Evolutionary conservation across 2,329 filamentous ascomycete species (phyloP), one percentile per base, ranked within the genome.

Genomic region (Passalora sequoiae): DNA sequence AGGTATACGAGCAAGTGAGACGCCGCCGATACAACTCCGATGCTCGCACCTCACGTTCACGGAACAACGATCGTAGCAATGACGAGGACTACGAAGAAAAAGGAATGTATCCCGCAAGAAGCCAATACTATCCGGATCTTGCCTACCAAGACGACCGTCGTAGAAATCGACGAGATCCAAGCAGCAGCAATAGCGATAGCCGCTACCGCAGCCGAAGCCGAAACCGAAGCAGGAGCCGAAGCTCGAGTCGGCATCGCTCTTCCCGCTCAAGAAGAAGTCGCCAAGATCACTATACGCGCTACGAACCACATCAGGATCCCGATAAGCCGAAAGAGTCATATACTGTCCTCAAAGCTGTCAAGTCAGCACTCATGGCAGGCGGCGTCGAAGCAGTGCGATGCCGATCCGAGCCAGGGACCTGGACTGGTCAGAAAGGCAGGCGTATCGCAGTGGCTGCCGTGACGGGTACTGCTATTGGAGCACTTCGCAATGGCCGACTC

Each of bases 401-500:
- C 44, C 83, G 89, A 62, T 94, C 89, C 59, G 85, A 92, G 50
- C 86, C 88, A 1, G 91, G 91, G 40, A 78, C 83, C 32, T 95
- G 89, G 89, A 84, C 82, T 51, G 89, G 89, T 25, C 84, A 86
- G 50, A 96, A 95, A 69, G 87, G 88, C 51, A 91, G 89, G 71
- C 86, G 89, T 38, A 79, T 96, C 47, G 76, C 94, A 37, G 94
- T 89, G 10, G 89, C 89, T 31, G 91, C 91, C 10, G 24, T 30
- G 9, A 37, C 37, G 2, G 45, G 45, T 16, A 38, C 39, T 4
- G 36, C 29, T 2, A 40, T 47, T 15, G 45, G 45, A 2, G 28
- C 40, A 17, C 27, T 47, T 16, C n/a, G 45, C 13, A 47, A 47
- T 31, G 45, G 45, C 8, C 22, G 40, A 9, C 17, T 40, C 3